A percentile compares a stretch with the other conserved stretches of the same genome.
These are phyloP conservation scores for Candida adriatica DNA, from an alignment of 805 yeast species.

Conservation along the genomic window DNA sequence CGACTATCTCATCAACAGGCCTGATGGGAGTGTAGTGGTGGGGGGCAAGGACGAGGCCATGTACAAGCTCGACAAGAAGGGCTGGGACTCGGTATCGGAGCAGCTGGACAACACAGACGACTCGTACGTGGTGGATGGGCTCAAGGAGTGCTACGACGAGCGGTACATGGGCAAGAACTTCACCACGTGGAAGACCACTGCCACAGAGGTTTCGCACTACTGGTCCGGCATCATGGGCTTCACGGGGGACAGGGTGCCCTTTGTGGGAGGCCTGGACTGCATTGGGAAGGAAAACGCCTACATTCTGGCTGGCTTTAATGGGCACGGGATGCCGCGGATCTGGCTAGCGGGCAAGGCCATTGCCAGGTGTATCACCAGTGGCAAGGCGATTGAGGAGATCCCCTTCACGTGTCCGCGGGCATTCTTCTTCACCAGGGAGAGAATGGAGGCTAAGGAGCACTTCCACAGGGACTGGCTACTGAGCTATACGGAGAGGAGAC, in stretches of 20 bases:
- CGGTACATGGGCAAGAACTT: constrained; percentile 26
- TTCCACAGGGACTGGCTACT: no score
- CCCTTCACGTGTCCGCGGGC: constrained; percentile 13
- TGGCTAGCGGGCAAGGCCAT: constrained; percentile 34
- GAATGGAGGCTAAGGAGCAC: constrained; percentile 13
- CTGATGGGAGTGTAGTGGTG: neutral
- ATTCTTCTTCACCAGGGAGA: constrained; percentile 14
- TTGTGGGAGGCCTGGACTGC: constrained; percentile 33
- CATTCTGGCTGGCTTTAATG: constrained; percentile 41
- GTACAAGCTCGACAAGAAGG: neutral
- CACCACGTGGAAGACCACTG: constrained; percentile 27
- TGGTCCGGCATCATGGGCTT: constrained; percentile 47
- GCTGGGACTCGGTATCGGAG: neutral
- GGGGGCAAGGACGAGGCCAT: neutral
- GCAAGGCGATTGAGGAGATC: constrained; percentile 9
- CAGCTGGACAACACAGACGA: constrained; percentile 24
- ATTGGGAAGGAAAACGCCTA: constrained; percentile 26
- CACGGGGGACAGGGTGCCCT: constrained; percentile 34
- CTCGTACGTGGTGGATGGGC: constrained; percentile 22
- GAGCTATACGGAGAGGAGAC: no score
- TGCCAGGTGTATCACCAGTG: constrained; percentile 22
- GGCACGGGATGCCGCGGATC: constrained; percentile 47
- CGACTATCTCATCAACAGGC: neutral
- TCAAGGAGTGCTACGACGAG: constrained; percentile 20
- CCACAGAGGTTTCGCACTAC: constrained; percentile 20